Percentiles rank a stretch among this genome's conserved stretches.
Evolutionary conservation across 768 basidiomycete species (phyloP).

Genomic region (Lepiota brunneoincarnata): DNA sequence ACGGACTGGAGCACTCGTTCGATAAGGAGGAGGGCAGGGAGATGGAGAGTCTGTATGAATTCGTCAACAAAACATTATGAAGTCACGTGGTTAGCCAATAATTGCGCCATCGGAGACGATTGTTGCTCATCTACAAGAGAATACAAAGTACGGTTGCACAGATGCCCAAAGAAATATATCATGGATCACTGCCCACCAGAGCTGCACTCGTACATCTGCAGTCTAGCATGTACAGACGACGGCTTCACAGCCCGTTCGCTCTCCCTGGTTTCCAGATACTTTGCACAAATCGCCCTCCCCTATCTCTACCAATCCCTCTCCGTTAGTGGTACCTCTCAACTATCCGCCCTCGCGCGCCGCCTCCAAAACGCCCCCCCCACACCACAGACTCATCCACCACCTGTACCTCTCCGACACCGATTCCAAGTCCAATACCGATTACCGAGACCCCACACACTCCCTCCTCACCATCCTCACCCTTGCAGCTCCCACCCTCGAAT

Average conservation of each 20-base stretch:
- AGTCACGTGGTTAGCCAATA: conserved; percentile 5
- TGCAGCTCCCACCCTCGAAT: conserved; percentile 38
- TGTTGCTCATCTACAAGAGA: conserved; percentile 10
- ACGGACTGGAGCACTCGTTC: conserved; percentile 31
- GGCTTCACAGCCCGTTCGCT: conserved; percentile 35
- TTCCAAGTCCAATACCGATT: background rate
- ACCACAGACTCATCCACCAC: conserved; percentile 37
- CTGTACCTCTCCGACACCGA: conserved; percentile 40
- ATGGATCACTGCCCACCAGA: conserved; percentile 42
- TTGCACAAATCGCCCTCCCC: conserved; percentile 33
- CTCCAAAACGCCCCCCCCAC: conserved; percentile 30
- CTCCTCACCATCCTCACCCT: conserved; percentile 31
- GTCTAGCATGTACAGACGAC: conserved; percentile 39
- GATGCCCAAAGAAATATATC: background rate
- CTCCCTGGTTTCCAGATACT: conserved; percentile 36
- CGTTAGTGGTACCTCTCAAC: conserved; percentile 25
- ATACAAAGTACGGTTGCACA: background rate
- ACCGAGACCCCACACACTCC: conserved; percentile 6
- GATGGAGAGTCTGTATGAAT: conserved; percentile 35
- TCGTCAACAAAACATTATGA: conserved; percentile 14
- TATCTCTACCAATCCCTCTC: conserved; percentile 40
- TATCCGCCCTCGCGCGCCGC: conserved; percentile 23
- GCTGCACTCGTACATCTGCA: conserved; percentile 41
- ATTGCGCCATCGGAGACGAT: conserved; percentile 12
- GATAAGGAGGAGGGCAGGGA: conserved; percentile 26